phyloP scores from a whole-genome alignment of 352 stramenopile genomes.

The Phytophthora pistaciae region DNA sequence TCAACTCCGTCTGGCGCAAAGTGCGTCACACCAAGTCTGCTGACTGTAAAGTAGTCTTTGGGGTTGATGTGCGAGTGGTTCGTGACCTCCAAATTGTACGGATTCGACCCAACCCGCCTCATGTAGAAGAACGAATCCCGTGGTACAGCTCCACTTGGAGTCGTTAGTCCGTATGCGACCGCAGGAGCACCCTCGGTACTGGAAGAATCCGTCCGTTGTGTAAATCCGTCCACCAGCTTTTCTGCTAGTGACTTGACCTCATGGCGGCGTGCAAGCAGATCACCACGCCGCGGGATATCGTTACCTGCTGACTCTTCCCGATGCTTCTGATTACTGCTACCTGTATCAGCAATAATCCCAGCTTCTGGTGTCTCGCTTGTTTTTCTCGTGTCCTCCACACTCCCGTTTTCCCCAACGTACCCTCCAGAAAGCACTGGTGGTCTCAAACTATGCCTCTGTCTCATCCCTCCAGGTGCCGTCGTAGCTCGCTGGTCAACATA shows the following conservation, averaged over 20 bases:
- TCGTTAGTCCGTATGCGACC: background rate
- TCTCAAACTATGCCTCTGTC: conserved; percentile 9
- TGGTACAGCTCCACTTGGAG: conserved; percentile 11
- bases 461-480: conserved; percentile 40
- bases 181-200: background rate
- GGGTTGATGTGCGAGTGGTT: conserved; percentile 74
- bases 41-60: conserved; percentile 92
- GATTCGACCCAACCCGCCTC: conserved; percentile 72
- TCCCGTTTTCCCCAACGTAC: conserved; percentile 1
- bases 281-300: conserved; percentile 35
- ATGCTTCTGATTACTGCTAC: conserved; percentile 1
- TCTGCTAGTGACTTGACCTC: conserved; percentile 75
- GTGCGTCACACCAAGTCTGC: conserved; percentile 88
- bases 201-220: conserved; percentile 4
- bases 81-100: conserved; percentile 77
- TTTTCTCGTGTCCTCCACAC: background rate
- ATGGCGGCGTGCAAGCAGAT: conserved; percentile 54
- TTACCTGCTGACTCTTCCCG: background rate
- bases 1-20: conserved; percentile 83
- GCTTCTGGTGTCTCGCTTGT: background rate
- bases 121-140: conserved; percentile 84
- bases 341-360: background rate
- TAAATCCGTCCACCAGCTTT: conserved; percentile 56
- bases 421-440: conserved; percentile 9
- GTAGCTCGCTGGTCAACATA: conserved; percentile 63